These are phyloP conservation scores for Hortaea sp. DNA, from an alignment of 2,329 filamentous ascomycete genomes.

Conservation along the genomic window DNA sequence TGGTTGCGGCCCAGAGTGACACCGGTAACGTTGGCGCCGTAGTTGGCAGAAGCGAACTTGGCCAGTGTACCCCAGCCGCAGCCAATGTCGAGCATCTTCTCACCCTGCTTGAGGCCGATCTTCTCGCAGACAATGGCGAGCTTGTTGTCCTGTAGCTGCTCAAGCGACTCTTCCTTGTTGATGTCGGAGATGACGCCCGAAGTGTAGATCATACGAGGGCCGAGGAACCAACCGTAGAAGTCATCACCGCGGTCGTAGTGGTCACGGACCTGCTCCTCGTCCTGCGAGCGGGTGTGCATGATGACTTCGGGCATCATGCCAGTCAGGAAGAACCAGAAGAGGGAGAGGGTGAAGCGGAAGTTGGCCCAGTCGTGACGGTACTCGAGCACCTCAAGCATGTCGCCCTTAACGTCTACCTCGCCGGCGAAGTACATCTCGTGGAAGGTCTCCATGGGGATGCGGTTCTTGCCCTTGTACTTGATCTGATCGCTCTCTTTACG, in stretches of 20 bases:
- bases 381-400: constrained; percentile 79
- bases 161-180: constrained; percentile 77
- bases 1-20: constrained; percentile 93
- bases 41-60: constrained; percentile 86
- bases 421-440: constrained; percentile 97
- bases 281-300: constrained; percentile 85
- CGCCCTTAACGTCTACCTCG: constrained; percentile 90
- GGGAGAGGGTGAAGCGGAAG: constrained; percentile 76
- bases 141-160: constrained; percentile 97
- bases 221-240: constrained; percentile 97
- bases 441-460: constrained; percentile 87
- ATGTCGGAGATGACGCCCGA: constrained; percentile 87
- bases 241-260: constrained; percentile 98
- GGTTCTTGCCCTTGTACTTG: constrained; percentile 68
- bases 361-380: constrained; percentile 95
- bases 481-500: constrained; percentile 49
- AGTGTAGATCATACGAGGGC: constrained; percentile 98
- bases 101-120: constrained; percentile 71
- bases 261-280: constrained; percentile 94
- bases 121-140: constrained; percentile 91
- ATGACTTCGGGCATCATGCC: constrained; percentile 83
- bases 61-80: constrained; percentile 97
- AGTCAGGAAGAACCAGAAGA: constrained; percentile 82
- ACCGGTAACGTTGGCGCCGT: constrained; percentile 75
- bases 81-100: constrained; percentile 84